A percentile compares a stretch with the other conserved stretches of the same genome.
Evolutionary conservation across 805 yeast genomes (phyloP).

Genomic region (Lipomyces kockii): DNA sequence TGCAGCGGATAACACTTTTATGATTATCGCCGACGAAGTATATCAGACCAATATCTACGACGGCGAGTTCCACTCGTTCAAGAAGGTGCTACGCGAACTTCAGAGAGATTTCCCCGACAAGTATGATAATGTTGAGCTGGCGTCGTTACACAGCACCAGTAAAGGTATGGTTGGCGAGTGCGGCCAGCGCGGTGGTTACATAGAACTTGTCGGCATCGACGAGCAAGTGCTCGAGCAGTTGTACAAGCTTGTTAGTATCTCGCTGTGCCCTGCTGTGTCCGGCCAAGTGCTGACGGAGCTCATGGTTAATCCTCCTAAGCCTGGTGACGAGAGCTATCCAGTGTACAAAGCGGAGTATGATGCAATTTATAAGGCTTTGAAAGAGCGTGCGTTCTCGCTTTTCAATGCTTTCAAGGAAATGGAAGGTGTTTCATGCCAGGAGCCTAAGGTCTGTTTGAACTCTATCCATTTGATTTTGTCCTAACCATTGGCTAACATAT

Average conservation of each 20-base stretch:
- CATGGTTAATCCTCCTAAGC: constrained; percentile 88
- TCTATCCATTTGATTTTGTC: not conserved
- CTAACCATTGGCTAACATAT: not conserved
- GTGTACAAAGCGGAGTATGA: constrained; percentile 65
- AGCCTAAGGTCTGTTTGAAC: constrained; percentile 52
- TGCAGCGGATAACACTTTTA: constrained; percentile 84
- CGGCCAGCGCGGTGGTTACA: constrained; percentile 99
- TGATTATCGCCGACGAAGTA: constrained; percentile 95
- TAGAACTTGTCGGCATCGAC: constrained; percentile 86
- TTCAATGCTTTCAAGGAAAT: constrained; percentile 72
- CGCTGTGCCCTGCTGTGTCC: constrained; percentile 90
- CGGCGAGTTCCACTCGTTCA: constrained; percentile 75
- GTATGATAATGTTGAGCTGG: constrained; percentile 79
- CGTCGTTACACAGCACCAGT: constrained; percentile 95
- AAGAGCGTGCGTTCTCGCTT: constrained; percentile 64
- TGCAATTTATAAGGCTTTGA: constrained; percentile 65
- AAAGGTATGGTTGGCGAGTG: constrained; percentile 98
- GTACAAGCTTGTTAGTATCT: constrained; percentile 85
- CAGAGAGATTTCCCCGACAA: constrained; percentile 57
- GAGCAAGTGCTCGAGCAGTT: constrained; percentile 71
- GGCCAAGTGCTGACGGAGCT: constrained; percentile 94
- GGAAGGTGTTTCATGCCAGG: constrained; percentile 84
- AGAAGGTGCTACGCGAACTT: constrained; percentile 72
- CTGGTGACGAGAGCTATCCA: constrained; percentile 76
- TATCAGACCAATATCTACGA: constrained; percentile 88